These are phyloP conservation scores for Wickerhamiella brachini DNA, from an alignment of 805 yeast genomes.

Conservation along the genomic window DNA sequence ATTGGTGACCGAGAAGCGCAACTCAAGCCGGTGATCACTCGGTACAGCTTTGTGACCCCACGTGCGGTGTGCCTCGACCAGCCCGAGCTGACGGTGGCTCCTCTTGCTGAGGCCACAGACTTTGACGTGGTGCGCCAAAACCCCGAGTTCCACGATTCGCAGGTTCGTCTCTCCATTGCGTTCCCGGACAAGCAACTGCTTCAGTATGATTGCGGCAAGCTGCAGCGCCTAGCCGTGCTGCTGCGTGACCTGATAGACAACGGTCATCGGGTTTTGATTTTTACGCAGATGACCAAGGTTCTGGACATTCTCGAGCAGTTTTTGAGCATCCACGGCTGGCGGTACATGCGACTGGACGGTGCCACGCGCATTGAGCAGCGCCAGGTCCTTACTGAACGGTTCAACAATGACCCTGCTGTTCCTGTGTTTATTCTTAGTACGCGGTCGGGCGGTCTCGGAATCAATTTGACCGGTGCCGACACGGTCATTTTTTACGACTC, in stretches of 20 bases:
- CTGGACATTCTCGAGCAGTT: conserved; percentile 87
- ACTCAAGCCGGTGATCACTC: conserved; percentile 44
- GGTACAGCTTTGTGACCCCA: conserved; percentile 81
- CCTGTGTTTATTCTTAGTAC: conserved; percentile 89
- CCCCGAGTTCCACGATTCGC: conserved; percentile 65
- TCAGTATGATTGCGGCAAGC: conserved; percentile 93
- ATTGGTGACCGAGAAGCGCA: conserved; percentile 22
- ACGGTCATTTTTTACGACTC: conserved; percentile 96
- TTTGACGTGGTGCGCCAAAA: conserved; percentile 21
- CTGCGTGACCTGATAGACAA: conserved; percentile 64
- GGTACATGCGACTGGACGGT: conserved; percentile 92
- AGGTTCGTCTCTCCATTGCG: conserved; percentile 77
- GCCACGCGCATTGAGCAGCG: conserved; percentile 96
- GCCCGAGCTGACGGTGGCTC: conserved; percentile 22
- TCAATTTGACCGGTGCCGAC: conserved; percentile 95
- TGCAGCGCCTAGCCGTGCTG: conserved; percentile 68
- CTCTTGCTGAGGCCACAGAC: neutral
- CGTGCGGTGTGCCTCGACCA: conserved; percentile 65
- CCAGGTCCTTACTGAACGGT: conserved; percentile 82
- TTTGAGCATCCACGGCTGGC: conserved; percentile 83
- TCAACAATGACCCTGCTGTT: conserved; percentile 71
- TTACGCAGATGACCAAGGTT: conserved; percentile 97
- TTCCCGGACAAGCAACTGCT: conserved; percentile 89
- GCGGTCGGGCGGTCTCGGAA: conserved; percentile 97
- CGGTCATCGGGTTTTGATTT: conserved; percentile 89